Evolutionary conservation across 768 basidiomycete species (phyloP), one percentile per base, ranked within the genome.

Genomic region (Tricholoma flavovirens): DNA sequence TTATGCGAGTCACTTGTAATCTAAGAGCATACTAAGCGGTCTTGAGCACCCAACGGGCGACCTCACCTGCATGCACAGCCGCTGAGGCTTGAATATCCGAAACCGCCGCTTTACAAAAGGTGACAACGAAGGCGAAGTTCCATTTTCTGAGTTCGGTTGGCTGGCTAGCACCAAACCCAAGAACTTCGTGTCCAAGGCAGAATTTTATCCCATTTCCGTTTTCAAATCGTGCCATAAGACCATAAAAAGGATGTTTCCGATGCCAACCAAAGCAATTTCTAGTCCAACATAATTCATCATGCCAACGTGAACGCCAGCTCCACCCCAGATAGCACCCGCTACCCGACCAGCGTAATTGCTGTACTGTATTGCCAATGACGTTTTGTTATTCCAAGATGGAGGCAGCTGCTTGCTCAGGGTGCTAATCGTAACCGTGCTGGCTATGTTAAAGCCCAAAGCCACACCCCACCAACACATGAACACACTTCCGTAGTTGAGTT

Each of bases 371-470:
- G 73, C 77, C 66, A 86, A 67, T 32, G 77, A 80, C n/a, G 75
- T 75, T 24, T 75, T 72, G 24, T 75, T 73, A 62, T 86, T 87
- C 82, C 83, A 87, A 56, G 71, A 68, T 5, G 76, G 73, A 1
- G 87, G 86, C 29, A 88, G 74, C 66, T 86, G 86, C 67, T 89
- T 88, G 58, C 82, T 83, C 24, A 88, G 68, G 54, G 86, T 65
- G 56, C 83, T 83, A 58, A 87, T 71, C 30, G 87, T 87, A 55
- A 83, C 81, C 2, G 84, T 87, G 59, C 79, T 84, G n/a, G 83
- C 79, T 10, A 88, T 71, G 67, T 88, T 88, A 74, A 88, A 88
- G 1, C 87, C 87, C 4, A 87, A 74, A 22, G 87, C 86, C 21
- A 87, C 73, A 38, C 80, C 73, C 71, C 79, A 79, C 83, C 83